Percentiles rank a stretch among this genome's conserved stretches.
These are phyloP conservation scores for Aurantiochytrium sp. DNA, from an alignment of 108 stramenopile species.

Conservation along the genomic window DNA sequence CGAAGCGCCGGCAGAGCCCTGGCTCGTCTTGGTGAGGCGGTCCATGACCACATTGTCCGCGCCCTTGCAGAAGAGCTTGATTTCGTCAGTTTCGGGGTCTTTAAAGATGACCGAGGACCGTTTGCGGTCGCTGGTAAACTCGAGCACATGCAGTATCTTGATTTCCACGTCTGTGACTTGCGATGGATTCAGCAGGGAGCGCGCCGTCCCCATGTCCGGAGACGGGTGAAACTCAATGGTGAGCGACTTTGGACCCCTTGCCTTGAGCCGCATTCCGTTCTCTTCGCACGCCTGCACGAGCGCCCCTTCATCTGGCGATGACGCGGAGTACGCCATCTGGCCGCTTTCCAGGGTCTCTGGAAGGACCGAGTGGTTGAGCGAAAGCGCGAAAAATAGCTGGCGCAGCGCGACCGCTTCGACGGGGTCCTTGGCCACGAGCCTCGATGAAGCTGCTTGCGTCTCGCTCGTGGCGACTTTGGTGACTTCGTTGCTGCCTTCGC, in stretches of 20 bases:
- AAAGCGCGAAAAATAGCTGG: conserved; percentile 49
- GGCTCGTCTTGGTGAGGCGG: background rate
- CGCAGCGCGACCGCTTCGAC: background rate
- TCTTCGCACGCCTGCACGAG: conserved; percentile 3
- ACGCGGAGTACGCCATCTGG: conserved; percentile 47
- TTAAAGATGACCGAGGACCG: conserved; percentile 57
- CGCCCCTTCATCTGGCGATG: conserved; percentile 35
- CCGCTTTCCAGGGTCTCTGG: conserved; percentile 34
- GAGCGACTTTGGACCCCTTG: background rate
- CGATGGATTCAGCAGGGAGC: background rate
- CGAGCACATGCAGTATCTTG: background rate
- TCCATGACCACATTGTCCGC: conserved; percentile 55
- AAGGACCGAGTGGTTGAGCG: conserved; percentile 61
- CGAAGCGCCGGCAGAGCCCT: background rate
- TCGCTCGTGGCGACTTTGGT: too few species aligned
- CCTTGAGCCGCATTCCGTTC: background rate
- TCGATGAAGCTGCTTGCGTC: background rate
- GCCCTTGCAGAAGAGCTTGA: conserved; percentile 48
- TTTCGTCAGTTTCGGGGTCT: conserved; percentile 22
- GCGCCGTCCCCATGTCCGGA: background rate
- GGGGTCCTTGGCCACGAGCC: background rate
- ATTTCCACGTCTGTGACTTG: background rate
- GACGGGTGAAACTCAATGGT: background rate
- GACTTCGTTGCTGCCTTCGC: too few species aligned
- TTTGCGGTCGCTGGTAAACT: conserved; percentile 40